phyloP scores from a whole-genome alignment of 31 red algal species.

The Asparagopsis taxiformis region DNA sequence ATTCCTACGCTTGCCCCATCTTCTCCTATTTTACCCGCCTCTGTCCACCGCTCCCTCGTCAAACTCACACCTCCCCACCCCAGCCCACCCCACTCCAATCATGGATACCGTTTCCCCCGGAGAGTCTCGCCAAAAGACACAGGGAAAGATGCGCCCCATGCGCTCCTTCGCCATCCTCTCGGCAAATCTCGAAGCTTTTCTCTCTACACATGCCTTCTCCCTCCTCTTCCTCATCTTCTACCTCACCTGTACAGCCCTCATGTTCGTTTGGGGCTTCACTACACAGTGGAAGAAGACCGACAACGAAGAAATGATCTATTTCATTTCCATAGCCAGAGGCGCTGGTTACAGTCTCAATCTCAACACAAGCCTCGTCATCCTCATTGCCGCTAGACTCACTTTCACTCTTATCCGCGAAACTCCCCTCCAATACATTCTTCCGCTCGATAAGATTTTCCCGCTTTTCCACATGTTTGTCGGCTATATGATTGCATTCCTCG shows the following conservation, averaged over 20 bases:
- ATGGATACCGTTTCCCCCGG: too few species aligned
- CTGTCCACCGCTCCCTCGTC: too few species aligned
- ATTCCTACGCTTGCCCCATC: too few species aligned
- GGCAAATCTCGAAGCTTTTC: conserved; percentile 46
- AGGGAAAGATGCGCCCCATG: too few species aligned
- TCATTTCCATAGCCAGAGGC: conserved; percentile 62
- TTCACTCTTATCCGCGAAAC: conserved; percentile 55
- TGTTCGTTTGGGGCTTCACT: conserved; percentile 58
- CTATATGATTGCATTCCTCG: conserved; percentile 26
- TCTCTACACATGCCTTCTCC: conserved; percentile 43
- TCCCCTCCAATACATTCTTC: conserved; percentile 42
- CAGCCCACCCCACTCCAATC: too few species aligned
- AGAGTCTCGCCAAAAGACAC: too few species aligned
- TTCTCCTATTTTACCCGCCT: too few species aligned
- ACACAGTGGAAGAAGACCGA: conserved; percentile 12
- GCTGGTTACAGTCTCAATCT: conserved; percentile 71
- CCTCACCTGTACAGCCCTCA: conserved; percentile 11
- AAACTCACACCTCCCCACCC: too few species aligned
- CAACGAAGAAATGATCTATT: conserved; percentile 23
- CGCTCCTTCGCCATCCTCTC: conserved; percentile 1
- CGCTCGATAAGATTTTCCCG: conserved; percentile 73
- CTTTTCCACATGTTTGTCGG: conserved; percentile 64
- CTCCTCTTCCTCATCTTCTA: conserved; percentile 55
- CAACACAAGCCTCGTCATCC: conserved; percentile 61
- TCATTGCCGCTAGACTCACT: conserved; percentile 47